Evolutionary conservation across 306 rosid genomes (phyloP).

Genomic region (Medicago truncatula): DNA sequence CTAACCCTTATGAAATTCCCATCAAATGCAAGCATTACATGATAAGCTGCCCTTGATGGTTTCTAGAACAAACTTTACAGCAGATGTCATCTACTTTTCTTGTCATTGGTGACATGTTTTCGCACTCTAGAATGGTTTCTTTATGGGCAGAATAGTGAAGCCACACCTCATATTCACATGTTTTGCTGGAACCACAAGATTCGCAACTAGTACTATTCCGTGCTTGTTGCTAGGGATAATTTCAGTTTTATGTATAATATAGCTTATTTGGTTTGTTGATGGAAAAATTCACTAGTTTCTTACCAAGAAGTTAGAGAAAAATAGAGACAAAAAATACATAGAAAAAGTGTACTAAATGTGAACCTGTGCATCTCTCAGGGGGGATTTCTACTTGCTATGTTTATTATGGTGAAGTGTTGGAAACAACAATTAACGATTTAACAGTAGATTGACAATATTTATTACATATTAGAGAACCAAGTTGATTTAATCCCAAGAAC

Average conservation of each 20-base stretch:
- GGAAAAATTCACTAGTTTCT: conserved; percentile 22
- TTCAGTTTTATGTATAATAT: conserved; percentile 14
- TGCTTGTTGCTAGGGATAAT: conserved; percentile 14
- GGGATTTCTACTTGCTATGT: conserved; percentile 18
- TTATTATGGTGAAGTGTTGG: conserved; percentile 4
- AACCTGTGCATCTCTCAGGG: conserved; percentile 2
- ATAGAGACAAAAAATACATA: not conserved
- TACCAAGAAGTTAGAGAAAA: not conserved
- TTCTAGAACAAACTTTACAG: conserved; percentile 5
- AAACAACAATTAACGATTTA: too few relatives aligned
- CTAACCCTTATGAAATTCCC: too few relatives aligned
- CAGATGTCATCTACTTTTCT: conserved; percentile 1
- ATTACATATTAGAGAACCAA: conserved; percentile 7
- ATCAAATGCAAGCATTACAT: too few relatives aligned
- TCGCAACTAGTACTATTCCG: conserved; percentile 12
- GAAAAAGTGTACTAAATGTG: conserved; percentile 2
- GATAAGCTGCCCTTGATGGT: too few relatives aligned
- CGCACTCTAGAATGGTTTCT: conserved; percentile 25
- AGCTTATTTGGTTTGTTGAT: conserved; percentile 34
- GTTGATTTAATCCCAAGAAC: too few relatives aligned
- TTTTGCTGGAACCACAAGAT: not conserved
- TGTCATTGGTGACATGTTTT: conserved; percentile 26
- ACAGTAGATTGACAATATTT: too few relatives aligned
- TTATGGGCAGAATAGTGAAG: not conserved
- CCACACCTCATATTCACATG: too few relatives aligned